Conservation (phyloP, 345 rosid species). For the Gossypium mustelinum region DNA sequence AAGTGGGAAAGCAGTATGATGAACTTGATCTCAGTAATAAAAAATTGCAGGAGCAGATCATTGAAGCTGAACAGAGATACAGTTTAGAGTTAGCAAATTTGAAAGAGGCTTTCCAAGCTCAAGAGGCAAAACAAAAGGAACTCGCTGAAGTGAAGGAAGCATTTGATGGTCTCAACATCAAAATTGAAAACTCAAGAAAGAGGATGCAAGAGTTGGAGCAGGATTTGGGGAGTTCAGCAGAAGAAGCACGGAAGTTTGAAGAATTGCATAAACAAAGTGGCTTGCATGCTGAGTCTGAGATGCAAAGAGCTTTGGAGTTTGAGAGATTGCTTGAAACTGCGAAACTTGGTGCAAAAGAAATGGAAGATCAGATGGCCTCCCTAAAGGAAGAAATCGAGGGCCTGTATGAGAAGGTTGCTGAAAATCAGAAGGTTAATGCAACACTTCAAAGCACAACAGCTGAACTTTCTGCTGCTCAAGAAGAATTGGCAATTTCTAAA, state of each 20-base stretch:
- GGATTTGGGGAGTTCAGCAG: slow-evolving; percentile 50
- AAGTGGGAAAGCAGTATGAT: slow-evolving; percentile 47
- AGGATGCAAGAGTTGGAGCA: slow-evolving; percentile 59
- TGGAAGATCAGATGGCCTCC: slow-evolving; percentile 55
- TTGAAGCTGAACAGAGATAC: slow-evolving; percentile 63
- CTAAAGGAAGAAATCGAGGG: slow-evolving; percentile 69
- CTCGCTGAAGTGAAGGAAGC: slow-evolving; percentile 69
- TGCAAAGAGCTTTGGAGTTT: slow-evolving; percentile 67
- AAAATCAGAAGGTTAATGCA: slow-evolving; percentile 62
- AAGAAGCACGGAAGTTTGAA: slow-evolving; percentile 70
- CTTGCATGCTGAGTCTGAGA: slow-evolving; percentile 71
- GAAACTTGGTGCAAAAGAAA: slow-evolving; percentile 28
- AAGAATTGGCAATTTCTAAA: slow-evolving; percentile 59
- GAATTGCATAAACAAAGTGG: slow-evolving; percentile 76
- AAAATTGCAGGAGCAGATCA: slow-evolving; percentile 61
- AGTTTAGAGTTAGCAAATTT: slow-evolving; percentile 48
- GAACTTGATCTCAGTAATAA: slow-evolving; percentile 61
- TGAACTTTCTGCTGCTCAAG: slow-evolving; percentile 61
- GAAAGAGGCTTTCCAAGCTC: slow-evolving; percentile 63
- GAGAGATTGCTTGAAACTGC: slow-evolving; percentile 66
- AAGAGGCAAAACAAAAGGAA: slow-evolving; percentile 71
- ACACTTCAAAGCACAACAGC: slow-evolving; percentile 55
- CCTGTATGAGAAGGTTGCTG: slow-evolving; percentile 56
- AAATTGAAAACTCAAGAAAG: slow-evolving; percentile 62
- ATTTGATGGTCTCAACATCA: slow-evolving; percentile 56